These are phyloP conservation scores for Aspergillus phoenicis DNA, from an alignment of 2,329 filamentous ascomycete genomes.

Conservation along the genomic window DNA sequence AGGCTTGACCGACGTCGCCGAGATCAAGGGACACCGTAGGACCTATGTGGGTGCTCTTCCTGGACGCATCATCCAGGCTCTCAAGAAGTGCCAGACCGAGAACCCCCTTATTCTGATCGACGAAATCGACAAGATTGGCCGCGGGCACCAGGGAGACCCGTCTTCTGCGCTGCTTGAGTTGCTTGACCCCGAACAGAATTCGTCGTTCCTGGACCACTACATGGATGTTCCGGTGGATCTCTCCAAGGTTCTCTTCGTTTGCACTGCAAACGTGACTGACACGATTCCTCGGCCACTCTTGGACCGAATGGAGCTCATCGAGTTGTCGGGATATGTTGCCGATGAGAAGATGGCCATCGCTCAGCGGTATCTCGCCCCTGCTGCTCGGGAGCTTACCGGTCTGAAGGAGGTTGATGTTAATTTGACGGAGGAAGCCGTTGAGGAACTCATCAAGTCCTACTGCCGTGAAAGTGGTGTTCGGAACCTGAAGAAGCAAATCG, in stretches of 20 bases:
- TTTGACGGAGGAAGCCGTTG: conserved; percentile 83
- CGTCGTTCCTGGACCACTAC: conserved; percentile 95
- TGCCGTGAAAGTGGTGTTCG: conserved; percentile 95
- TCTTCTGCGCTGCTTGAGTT: conserved; percentile 91
- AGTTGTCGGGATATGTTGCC: conserved; percentile 92
- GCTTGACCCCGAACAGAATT: conserved; percentile 96
- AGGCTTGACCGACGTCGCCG: conserved; percentile 93
- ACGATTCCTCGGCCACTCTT: conserved; percentile 92
- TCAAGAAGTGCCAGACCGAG: conserved; percentile 99
- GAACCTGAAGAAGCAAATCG: conserved; percentile 98
- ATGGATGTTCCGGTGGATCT: conserved; percentile 97
- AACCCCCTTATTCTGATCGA: conserved; percentile 96
- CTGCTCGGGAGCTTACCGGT: conserved; percentile 91
- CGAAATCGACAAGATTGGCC: conserved; percentile 96
- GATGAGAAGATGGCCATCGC: conserved; percentile 99
- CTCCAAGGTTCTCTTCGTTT: conserved; percentile 97
- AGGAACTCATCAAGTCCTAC: conserved; percentile 97
- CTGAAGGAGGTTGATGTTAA: conserved; percentile 87
- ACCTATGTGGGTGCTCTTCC: conserved; percentile 96
- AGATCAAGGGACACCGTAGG: conserved; percentile 95
- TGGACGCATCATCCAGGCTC: conserved; percentile 93
- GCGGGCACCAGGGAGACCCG: conserved; percentile 94
- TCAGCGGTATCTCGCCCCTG: conserved; percentile 85
- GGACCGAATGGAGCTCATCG: conserved; percentile 97
- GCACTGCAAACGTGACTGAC: conserved; percentile 98